These are phyloP conservation scores for Salix brachista DNA, from an alignment of 345 rosid species.

Conservation along the genomic window DNA sequence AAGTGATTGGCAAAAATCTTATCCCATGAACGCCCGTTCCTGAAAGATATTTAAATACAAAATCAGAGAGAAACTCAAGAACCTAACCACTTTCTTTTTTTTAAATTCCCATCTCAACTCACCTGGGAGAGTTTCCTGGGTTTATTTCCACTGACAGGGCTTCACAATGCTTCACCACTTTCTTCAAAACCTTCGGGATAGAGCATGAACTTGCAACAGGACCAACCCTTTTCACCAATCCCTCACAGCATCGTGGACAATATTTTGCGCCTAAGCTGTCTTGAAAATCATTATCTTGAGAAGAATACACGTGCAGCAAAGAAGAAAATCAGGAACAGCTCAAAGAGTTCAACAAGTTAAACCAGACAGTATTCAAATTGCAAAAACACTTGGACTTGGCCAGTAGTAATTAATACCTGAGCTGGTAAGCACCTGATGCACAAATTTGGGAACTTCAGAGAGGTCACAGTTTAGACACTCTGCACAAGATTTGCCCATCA, in stretches of 20 bases:
- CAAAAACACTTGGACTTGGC: neutral
- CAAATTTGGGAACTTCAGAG: neutral
- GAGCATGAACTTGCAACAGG: neutral
- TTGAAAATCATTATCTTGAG: neutral
- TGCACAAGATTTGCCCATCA: neutral
- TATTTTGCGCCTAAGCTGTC: neutral
- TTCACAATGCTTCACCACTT: conserved; percentile 7
- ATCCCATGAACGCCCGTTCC: conserved; percentile 19
- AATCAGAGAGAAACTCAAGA: conserved; percentile 3
- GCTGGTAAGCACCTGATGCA: conserved; percentile 1
- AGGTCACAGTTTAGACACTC: conserved; percentile 1
- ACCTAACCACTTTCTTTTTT: neutral
- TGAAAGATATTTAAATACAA: conserved; percentile 3
- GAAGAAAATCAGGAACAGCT: neutral
- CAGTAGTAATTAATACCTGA: conserved; percentile 11
- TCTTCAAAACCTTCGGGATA: conserved; percentile 17
- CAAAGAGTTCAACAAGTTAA: neutral
- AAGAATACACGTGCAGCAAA: neutral
- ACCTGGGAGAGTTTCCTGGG: conserved; percentile 20
- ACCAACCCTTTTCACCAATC: conserved; percentile 19
- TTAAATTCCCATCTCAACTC: neutral
- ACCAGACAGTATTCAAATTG: neutral
- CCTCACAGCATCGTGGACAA: conserved; percentile 2
- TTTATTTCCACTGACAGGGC: conserved; percentile 18
- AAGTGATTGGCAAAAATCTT: neutral